Evolutionary conservation across 1,139 yeast genomes (phyloP).

Genomic region (Neolecta irregularis): DNA sequence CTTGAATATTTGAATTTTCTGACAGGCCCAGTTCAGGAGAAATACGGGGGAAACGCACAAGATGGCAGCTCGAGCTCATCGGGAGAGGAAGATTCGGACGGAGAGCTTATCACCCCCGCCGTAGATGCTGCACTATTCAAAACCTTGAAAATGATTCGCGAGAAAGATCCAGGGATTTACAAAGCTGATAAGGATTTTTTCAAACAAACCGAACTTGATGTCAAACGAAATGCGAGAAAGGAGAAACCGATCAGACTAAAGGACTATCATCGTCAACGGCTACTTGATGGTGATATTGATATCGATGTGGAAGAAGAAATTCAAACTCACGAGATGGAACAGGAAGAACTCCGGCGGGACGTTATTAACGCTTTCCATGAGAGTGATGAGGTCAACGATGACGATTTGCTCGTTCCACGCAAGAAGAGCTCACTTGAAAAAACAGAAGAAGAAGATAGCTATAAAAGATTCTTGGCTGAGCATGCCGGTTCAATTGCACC

Average conservation of each 20-base stretch:
- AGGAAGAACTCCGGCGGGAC: conserved; percentile 23
- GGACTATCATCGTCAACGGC: conserved; percentile 78
- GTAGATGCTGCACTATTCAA: conserved; percentile 66
- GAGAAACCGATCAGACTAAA: conserved; percentile 76
- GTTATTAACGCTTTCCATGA: conserved; percentile 56
- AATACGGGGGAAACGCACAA: conserved; percentile 18
- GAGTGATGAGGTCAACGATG: conserved; percentile 33
- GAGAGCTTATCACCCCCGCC: conserved; percentile 72
- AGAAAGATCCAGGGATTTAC: conserved; percentile 44
- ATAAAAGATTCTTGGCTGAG: conserved; percentile 12
- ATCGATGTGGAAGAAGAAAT: conserved; percentile 24
- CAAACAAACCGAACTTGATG: conserved; percentile 12
- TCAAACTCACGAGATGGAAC: conserved; percentile 14
- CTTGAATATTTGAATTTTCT: neutral
- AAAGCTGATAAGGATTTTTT: conserved; percentile 34
- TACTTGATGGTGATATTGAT: conserved; percentile 41
- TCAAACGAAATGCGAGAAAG: conserved; percentile 19
- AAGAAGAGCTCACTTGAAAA: conserved; percentile 37
- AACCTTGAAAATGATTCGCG: conserved; percentile 54
- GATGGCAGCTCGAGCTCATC: conserved; percentile 4
- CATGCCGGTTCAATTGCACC: conserved; percentile 6
- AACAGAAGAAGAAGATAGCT: conserved; percentile 19
- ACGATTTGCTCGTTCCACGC: conserved; percentile 34
- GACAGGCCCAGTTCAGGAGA: conserved; percentile 21
- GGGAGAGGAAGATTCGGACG: conserved; percentile 74